A percentile compares a stretch with the other conserved stretches of the same genome.
Evolutionary conservation across 768 basidiomycete genomes (phyloP).

Genomic region (Clathrus columnatus): DNA sequence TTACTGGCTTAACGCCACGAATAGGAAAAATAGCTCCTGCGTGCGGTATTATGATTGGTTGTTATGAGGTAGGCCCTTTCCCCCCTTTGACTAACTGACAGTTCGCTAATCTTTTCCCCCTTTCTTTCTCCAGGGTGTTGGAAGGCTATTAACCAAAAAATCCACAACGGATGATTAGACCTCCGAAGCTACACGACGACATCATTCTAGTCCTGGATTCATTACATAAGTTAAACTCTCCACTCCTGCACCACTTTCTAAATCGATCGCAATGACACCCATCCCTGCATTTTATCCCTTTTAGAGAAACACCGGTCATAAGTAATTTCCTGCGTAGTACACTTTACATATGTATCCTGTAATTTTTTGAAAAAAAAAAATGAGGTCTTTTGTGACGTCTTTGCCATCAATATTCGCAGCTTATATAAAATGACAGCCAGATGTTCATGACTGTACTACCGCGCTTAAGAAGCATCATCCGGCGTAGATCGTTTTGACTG

Average conservation of each 20-base stretch:
- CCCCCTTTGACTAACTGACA: neutral
- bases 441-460: too few species aligned
- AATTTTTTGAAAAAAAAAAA: too few species aligned
- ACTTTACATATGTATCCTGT: too few species aligned
- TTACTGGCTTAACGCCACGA: slow-evolving; percentile 78
- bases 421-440: too few species aligned
- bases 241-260: neutral
- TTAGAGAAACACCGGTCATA: too few species aligned
- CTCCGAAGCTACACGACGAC: neutral
- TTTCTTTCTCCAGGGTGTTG: slow-evolving; percentile 7
- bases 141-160: slow-evolving; percentile 4
- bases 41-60: slow-evolving; percentile 97
- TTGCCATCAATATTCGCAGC: too few species aligned
- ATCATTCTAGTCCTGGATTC: neutral
- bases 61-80: slow-evolving; percentile 64
- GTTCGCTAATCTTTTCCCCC: neutral
- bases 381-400: too few species aligned
- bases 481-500: too few species aligned
- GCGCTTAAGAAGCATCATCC: too few species aligned
- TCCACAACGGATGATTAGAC: neutral
- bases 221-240: neutral
- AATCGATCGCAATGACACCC: neutral
- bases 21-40: slow-evolving; percentile 95
- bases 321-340: too few species aligned
- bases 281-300: too few species aligned